A percentile compares a stretch with the other conserved stretches of the same genome.
Evolutionary conservation across 1,284 basidiomycete species (phyloP).

Genomic region (Fistulinella staudtii): DNA sequence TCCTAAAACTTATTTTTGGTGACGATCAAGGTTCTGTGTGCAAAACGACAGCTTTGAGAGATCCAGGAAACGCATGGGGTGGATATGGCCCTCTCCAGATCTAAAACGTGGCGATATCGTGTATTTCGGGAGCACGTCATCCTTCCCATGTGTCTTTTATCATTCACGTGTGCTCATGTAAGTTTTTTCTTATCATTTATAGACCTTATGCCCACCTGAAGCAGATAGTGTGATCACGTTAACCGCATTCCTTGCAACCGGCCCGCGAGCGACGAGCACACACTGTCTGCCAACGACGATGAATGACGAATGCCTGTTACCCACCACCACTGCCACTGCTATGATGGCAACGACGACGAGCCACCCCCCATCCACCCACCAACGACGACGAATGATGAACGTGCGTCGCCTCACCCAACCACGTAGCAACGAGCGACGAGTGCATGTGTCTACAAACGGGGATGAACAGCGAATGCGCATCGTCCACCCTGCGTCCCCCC

Average conservation of each 20-base stretch:
- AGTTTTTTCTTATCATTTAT: conserved; percentile 10
- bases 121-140: conserved; percentile 58
- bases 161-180: conserved; percentile 20
- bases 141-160: conserved; percentile 2
- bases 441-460: no score
- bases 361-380: no score
- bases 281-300: no score
- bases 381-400: no score
- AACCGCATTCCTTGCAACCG: conserved; percentile 59
- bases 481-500: no score
- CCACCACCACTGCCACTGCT: no score
- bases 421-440: no score
- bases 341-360: no score
- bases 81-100: conserved; percentile 38
- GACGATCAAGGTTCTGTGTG: conserved; percentile 63
- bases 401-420: no score
- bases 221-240: conserved; percentile 41
- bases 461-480: no score
- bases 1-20: conserved; percentile 64
- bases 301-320: no score
- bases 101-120: conserved; percentile 68
- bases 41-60: conserved; percentile 72
- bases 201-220: conserved; percentile 53
- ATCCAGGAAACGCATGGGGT: conserved; percentile 68
- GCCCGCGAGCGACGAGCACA: conserved; percentile 52